phyloP scores from a whole-genome alignment of 768 basidiomycete genomes.

The Tylopilus vinaceipallidus region DNA sequence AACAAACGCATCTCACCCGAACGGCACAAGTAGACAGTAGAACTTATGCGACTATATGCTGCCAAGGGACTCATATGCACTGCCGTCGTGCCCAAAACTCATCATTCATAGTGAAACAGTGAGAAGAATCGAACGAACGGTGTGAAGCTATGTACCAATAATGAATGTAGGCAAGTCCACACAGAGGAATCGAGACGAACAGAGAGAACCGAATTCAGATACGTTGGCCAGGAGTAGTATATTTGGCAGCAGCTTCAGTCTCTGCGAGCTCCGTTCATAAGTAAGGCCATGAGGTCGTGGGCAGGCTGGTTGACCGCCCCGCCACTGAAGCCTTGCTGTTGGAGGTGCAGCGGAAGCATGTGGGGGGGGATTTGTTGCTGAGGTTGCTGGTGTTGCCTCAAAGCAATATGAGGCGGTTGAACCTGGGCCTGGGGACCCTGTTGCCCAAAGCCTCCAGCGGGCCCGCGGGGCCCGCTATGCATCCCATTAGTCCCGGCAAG shows the following conservation, averaged over 20 bases:
- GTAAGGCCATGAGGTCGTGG: constrained; percentile 79
- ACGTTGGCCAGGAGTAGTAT: constrained; percentile 13
- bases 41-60: constrained; percentile 1
- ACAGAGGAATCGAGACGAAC: constrained; percentile 10
- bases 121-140: constrained; percentile 18
- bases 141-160: constrained; percentile 34
- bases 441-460: constrained; percentile 41
- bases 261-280: constrained; percentile 70
- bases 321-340: constrained; percentile 52
- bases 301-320: constrained; percentile 52
- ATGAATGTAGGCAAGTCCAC: constrained; percentile 31
- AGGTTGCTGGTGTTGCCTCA: constrained; percentile 34
- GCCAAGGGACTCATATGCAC: constrained; percentile 1
- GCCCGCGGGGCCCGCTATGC: constrained; percentile 45
- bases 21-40: neutral
- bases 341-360: constrained; percentile 54
- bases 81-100: constrained; percentile 13
- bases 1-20: constrained; percentile 11
- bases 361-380: constrained; percentile 57
- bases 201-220: constrained; percentile 12
- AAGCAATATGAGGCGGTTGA: constrained; percentile 29
- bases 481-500: constrained; percentile 45
- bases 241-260: constrained; percentile 44
- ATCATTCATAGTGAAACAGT: constrained; percentile 28
- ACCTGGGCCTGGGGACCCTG: constrained; percentile 34